Conservation (phyloP, 495 filamentous ascomycete genomes). For the Aspergillus cristatus region DNA sequence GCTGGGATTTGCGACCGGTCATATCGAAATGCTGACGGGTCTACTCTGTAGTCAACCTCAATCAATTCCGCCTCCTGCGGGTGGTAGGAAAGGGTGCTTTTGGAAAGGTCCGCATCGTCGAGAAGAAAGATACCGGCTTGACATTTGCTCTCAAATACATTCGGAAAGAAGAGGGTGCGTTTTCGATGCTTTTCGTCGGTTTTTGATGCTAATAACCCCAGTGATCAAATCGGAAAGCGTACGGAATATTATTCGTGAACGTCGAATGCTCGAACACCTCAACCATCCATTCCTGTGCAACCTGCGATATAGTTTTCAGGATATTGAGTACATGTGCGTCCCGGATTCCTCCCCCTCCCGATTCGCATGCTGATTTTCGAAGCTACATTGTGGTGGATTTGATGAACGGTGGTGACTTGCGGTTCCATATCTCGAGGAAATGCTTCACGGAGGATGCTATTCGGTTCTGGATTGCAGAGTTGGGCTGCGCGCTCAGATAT, state of each 20-base stretch:
- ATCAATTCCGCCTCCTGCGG: slow-evolving; percentile 89
- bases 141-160: slow-evolving; percentile 98
- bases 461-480: slow-evolving; percentile 89
- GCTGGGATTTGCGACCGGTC: neutral
- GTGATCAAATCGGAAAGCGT: slow-evolving; percentile 97
- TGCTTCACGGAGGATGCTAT: slow-evolving; percentile 97
- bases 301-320: slow-evolving; percentile 96
- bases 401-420: slow-evolving; percentile 95
- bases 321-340: slow-evolving; percentile 94
- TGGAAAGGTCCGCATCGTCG: slow-evolving; percentile 96
- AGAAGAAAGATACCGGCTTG: slow-evolving; percentile 87
- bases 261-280: slow-evolving; percentile 93
- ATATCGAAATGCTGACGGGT: neutral
- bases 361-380: slow-evolving; percentile 13
- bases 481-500: slow-evolving; percentile 87
- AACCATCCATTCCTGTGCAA: slow-evolving; percentile 99
- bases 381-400: slow-evolving; percentile 97
- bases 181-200: neutral
- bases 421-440: slow-evolving; percentile 96
- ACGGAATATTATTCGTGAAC: slow-evolving; percentile 93
- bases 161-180: slow-evolving; percentile 92
- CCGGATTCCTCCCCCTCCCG: neutral
- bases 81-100: slow-evolving; percentile 98
- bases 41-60: slow-evolving; percentile 69
- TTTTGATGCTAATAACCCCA: slow-evolving; percentile 19